phyloP scores from a whole-genome alignment of 768 basidiomycete genomes.

The Fomitopsis serialis region DNA sequence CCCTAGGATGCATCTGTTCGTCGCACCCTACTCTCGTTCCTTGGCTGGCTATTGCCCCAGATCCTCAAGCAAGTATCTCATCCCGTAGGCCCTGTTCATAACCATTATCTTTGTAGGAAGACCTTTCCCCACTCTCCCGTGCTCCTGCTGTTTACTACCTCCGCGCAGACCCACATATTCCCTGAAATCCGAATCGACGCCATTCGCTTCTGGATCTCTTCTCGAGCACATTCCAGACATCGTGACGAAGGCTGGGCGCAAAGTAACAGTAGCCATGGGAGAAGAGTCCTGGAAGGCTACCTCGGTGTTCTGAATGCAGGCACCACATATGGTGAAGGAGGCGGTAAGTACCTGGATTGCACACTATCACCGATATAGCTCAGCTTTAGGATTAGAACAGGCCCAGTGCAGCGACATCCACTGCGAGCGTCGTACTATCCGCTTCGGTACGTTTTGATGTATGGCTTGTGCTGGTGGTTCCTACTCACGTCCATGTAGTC shows the following conservation, averaged over 20 bases:
- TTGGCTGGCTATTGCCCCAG: conserved; percentile 67
- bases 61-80: conserved; percentile 41
- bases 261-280: conserved; percentile 45
- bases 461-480: background rate
- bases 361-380: no score
- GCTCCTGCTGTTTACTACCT: conserved; percentile 80
- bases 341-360: no score
- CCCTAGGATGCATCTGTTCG: conserved; percentile 75
- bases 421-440: conserved; percentile 61
- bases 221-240: conserved; percentile 63
- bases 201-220: conserved; percentile 73
- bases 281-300: conserved; percentile 72
- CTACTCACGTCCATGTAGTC: conserved; percentile 41
- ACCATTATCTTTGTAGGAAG: conserved; percentile 39
- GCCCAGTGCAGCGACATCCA: conserved; percentile 44
- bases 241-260: conserved; percentile 64
- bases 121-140: conserved; percentile 73
- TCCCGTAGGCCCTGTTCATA: background rate
- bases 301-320: conserved; percentile 72
- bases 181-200: conserved; percentile 93
- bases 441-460: conserved; percentile 41
- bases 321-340: conserved; percentile 51
- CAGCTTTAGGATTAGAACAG: no score
- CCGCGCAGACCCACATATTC: conserved; percentile 92
- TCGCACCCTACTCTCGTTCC: conserved; percentile 61